Conservation (phyloP, 257 asterid species). For the Solanum sitiens region DNA sequence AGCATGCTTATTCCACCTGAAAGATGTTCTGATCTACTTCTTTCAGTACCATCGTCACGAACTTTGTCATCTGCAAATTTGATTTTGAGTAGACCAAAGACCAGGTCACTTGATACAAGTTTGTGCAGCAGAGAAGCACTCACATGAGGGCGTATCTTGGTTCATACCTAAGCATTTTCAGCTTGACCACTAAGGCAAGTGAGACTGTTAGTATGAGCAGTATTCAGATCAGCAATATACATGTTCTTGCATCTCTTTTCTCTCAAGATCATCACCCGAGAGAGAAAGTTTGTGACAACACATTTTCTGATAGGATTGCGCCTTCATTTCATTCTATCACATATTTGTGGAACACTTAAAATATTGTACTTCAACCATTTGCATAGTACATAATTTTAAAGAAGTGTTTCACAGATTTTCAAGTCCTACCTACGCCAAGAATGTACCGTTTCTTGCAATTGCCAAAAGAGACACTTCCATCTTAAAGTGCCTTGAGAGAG, state of each 20-base stretch:
- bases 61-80: neutral
- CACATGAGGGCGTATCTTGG: rapidly evolving
- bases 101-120: neutral
- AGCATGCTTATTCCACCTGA: too few species aligned
- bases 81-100: neutral
- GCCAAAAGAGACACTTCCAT: neutral
- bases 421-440: neutral
- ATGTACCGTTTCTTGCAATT: too few species aligned
- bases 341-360: neutral
- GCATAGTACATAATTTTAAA: neutral
- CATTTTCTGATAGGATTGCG: neutral
- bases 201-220: neutral
- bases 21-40: too few species aligned
- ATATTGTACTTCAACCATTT: neutral
- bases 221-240: neutral
- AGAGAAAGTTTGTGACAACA: too few species aligned
- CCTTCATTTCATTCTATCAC: neutral
- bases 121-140: too few species aligned
- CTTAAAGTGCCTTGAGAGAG: neutral
- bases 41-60: neutral
- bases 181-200: neutral
- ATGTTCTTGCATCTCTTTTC: neutral
- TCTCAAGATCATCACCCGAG: too few species aligned
- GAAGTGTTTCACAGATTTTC: neutral
- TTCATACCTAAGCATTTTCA: neutral